Evolutionary conservation across 2,329 filamentous ascomycete species (phyloP).

Genomic region (Rosellinia necatrix): DNA sequence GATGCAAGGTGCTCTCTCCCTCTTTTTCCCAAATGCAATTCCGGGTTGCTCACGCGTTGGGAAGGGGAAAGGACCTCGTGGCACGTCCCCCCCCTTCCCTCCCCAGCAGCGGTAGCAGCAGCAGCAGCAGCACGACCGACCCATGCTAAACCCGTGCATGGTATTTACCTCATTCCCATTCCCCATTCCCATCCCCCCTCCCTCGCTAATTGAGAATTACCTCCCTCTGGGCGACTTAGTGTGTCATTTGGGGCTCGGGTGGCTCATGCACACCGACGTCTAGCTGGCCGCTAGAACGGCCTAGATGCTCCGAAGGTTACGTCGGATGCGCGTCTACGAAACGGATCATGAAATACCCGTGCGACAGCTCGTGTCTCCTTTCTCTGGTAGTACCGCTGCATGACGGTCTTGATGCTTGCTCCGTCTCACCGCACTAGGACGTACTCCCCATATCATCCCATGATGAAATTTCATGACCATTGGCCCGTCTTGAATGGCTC

Average conservation of each 20-base stretch:
- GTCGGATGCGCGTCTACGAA: not conserved
- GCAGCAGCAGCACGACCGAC: too few species aligned
- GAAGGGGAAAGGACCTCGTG: too few species aligned
- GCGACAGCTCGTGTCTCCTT: not conserved
- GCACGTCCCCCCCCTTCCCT: not conserved
- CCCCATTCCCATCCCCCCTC: constrained; percentile 25
- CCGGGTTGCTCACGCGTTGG: too few species aligned
- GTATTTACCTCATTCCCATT: constrained; percentile 34
- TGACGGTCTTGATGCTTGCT: constrained; percentile 4
- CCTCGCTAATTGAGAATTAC: constrained; percentile 27
- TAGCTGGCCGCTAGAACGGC: constrained; percentile 2
- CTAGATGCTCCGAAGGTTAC: constrained; percentile 9
- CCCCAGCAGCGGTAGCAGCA: too few species aligned
- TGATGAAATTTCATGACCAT: not conserved
- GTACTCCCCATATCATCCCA: not conserved
- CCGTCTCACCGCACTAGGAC: not conserved
- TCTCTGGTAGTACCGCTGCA: not conserved
- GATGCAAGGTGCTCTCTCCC: too few species aligned
- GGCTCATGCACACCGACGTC: not conserved
- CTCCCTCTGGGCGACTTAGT: not conserved
- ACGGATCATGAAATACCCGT: not conserved
- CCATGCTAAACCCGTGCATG: constrained; percentile 24
- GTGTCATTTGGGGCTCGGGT: not conserved
- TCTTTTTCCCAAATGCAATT: too few species aligned
- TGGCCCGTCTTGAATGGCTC: not conserved